Conservation (phyloP, 2,329 filamentous ascomycete species). For the Alternaria infectoria region DNA sequence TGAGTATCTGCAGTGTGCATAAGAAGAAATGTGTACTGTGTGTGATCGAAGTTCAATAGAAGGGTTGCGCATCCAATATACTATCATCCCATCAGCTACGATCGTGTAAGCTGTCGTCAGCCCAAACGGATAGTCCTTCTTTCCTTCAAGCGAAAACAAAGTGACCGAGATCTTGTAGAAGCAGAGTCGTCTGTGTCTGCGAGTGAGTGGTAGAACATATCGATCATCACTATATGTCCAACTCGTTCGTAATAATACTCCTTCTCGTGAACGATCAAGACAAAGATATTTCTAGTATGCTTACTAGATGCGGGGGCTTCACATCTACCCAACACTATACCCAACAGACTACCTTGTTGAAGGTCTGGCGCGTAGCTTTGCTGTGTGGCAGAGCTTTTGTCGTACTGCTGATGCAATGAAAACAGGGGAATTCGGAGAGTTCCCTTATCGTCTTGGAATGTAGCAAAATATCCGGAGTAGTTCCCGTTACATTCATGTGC, state of each 20-base stretch:
- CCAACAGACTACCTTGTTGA: neutral
- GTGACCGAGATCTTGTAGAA: neutral
- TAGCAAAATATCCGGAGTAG: neutral
- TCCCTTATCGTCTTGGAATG: neutral
- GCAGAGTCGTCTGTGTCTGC: neutral
- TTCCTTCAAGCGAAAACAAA: neutral
- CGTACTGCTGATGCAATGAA: neutral
- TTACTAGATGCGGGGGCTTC: too few species aligned
- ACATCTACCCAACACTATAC: neutral
- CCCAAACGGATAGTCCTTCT: neutral
- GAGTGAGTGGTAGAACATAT: too few species aligned
- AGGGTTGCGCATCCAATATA: too few species aligned
- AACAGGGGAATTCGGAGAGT: accelerated
- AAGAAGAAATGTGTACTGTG: too few species aligned
- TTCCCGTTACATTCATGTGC: too few species aligned
- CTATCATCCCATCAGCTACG: accelerated
- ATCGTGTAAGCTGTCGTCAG: neutral
- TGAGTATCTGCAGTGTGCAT: too few species aligned
- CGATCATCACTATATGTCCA: neutral
- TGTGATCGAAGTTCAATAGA: too few species aligned
- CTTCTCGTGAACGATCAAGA: neutral
- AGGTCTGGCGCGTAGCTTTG: neutral
- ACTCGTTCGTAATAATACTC: neutral
- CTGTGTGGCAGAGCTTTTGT: neutral
- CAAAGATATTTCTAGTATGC: too few species aligned